Base-by-base conservation (phyloP, 1,139 yeast genomes). In the Debaryomyces psychrophilus region DNA sequence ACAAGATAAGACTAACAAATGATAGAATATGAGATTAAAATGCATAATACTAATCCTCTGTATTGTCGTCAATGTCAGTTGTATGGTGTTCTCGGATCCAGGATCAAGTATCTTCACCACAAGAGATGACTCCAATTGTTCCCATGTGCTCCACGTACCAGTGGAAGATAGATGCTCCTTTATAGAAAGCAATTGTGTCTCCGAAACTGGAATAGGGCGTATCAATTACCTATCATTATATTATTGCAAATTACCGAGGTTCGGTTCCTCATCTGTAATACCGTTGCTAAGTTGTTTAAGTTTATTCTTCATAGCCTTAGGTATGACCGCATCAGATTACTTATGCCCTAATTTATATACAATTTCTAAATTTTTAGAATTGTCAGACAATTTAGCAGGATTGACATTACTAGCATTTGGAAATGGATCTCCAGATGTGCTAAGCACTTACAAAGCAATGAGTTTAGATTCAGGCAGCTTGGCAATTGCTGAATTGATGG, bases 341-440 rank as follows among this genome's bases (percentile, higher is more conserved):
- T 67, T 90, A 31, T 85, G 92, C 48, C 93, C 95, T 0, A 89
- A 87, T 55, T 66, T 90, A 15, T 77, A 82, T 45, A 73, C 82
- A 29, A 73, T 89, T 18, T 81, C 95, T 8, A 71, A 74, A 26
- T 63, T 74, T 40, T 67, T 90, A 15, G 78, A 82, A 9, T 65
- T 92, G 41, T 82, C 93, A 9, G 95, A 90, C 52, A 82, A 88
- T 47, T 69, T 92, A 31, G 87, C 96, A 3, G 98, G 98, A 0
- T 78, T 92, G 55, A 92, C 97, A 0, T 71, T 92, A 39, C 71
- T 93, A 47, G 96, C 99, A 0, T 73, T 92, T 51, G 98, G 98
- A 0, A 93, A 93, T 64, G 93, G 97, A 8, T 78, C 96, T 0
- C 97, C 98, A 0, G 99, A 93, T 64, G 83, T 93, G 3, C 77